Evolutionary conservation across 768 basidiomycete species (phyloP).

Genomic region (Polyporus arcularius): DNA sequence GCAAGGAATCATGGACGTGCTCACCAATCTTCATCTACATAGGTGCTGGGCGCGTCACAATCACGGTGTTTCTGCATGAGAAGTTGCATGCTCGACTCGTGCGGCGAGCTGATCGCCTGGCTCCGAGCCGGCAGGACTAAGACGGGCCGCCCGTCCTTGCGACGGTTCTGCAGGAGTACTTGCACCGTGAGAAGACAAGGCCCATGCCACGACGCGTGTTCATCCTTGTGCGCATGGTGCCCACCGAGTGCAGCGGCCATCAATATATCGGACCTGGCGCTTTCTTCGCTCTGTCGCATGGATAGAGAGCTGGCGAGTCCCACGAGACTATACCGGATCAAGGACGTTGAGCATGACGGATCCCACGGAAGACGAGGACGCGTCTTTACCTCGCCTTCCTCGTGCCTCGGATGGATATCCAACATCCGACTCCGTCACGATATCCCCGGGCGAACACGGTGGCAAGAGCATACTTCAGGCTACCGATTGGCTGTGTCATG

Average conservation of each 20-base stretch:
- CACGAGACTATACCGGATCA: too few species aligned
- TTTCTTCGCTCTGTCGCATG: too few species aligned
- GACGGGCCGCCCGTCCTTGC: neutral
- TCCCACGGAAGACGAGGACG: neutral
- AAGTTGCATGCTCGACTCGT: too few species aligned
- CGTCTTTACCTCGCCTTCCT: neutral
- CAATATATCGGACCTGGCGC: neutral
- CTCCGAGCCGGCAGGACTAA: too few species aligned
- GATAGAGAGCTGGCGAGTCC: too few species aligned
- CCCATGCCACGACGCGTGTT: neutral
- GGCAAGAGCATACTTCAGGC: neutral
- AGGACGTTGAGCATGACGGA: neutral
- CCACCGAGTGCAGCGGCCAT: neutral
- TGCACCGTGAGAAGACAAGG: neutral
- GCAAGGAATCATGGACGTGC: too few species aligned
- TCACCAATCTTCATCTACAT: too few species aligned
- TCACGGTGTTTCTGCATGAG: too few species aligned
- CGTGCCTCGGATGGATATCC: neutral
- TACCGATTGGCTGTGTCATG: neutral
- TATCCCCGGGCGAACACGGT: neutral
- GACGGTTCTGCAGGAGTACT: neutral
- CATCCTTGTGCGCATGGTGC: neutral
- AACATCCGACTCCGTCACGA: neutral
- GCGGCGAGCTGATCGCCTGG: too few species aligned
- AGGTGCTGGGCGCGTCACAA: too few species aligned